Evolutionary conservation across 495 filamentous ascomycete genomes (phyloP).

Genomic region (Lasiosphaeria hispida): DNA sequence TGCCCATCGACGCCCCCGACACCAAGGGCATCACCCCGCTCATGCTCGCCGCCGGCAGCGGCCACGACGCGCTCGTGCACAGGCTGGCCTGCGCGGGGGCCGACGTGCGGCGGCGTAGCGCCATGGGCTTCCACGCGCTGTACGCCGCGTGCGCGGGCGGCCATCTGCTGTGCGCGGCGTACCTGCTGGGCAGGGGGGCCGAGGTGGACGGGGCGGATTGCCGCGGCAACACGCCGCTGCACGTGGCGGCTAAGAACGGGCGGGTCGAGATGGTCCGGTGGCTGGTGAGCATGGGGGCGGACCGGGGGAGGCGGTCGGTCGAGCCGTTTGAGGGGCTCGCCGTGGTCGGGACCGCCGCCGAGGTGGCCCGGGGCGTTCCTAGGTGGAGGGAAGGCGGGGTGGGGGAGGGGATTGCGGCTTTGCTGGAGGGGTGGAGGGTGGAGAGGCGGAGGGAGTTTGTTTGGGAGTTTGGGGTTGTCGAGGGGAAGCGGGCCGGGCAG

Average conservation of each 20-base stretch:
- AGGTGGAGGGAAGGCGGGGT: background rate
- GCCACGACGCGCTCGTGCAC: constrained; percentile 6
- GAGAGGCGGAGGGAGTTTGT: background rate
- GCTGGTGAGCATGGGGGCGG: constrained; percentile 18
- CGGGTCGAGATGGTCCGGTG: constrained; percentile 14
- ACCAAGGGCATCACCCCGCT: constrained; percentile 6
- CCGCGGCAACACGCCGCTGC: constrained; percentile 15
- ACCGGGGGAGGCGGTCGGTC: background rate
- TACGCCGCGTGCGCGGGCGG: constrained; percentile 17
- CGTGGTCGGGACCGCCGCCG: constrained; percentile 6
- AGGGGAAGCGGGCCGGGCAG: no score
- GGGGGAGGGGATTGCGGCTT: constrained; percentile 5
- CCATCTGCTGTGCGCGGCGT: constrained; percentile 3
- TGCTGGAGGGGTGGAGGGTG: constrained; percentile 3
- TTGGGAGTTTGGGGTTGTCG: background rate
- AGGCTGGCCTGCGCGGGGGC: constrained; percentile 7
- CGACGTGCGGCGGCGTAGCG: background rate
- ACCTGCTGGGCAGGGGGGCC: constrained; percentile 11
- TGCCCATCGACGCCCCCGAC: constrained; percentile 7
- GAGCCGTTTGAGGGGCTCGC: constrained; percentile 8
- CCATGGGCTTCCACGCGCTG: constrained; percentile 4
- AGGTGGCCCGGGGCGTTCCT: constrained; percentile 8
- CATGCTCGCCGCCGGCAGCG: constrained; percentile 7
- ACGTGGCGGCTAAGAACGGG: constrained; percentile 14
- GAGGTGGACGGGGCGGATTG: constrained; percentile 11